phyloP scores from a whole-genome alignment of 2,329 filamentous ascomycete species.

The Botryotinia globosa region DNA sequence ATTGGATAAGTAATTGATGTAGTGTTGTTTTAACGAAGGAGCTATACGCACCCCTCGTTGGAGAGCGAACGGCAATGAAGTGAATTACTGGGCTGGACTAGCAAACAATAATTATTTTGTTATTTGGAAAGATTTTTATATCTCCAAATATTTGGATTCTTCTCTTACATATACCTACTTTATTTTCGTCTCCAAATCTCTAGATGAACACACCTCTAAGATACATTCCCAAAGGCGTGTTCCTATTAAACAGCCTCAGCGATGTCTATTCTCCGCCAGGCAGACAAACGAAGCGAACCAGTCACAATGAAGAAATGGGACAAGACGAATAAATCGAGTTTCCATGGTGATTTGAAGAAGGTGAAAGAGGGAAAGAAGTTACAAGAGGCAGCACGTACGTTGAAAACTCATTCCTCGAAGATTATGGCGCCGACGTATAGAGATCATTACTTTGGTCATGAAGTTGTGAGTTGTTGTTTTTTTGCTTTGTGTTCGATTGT shows the following conservation, averaged over 20 bases:
- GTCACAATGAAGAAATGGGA: not conserved
- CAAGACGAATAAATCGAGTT: not conserved
- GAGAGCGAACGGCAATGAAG: not conserved
- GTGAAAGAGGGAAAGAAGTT: not conserved
- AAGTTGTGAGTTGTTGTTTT: not conserved
- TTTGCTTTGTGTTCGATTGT: not conserved
- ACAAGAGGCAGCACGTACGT: no score
- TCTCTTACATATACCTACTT: not conserved
- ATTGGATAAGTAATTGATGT: not conserved
- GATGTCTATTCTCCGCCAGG: not conserved
- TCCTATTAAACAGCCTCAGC: not conserved
- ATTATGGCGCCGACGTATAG: constrained; percentile 15
- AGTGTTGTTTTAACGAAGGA: not conserved
- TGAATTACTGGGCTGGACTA: not conserved
- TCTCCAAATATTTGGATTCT: no score
- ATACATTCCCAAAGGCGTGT: not conserved
- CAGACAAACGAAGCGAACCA: not conserved
- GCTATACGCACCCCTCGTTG: not conserved
- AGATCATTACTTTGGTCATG: constrained; percentile 13
- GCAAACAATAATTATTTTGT: not conserved
- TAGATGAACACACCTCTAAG: not conserved
- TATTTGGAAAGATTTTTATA: not conserved
- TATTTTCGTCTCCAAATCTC: not conserved
- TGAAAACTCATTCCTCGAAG: not conserved
- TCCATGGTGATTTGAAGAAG: not conserved